Evolutionary conservation across 257 asterid genomes (phyloP).

Genomic region (Petunia axillaris): DNA sequence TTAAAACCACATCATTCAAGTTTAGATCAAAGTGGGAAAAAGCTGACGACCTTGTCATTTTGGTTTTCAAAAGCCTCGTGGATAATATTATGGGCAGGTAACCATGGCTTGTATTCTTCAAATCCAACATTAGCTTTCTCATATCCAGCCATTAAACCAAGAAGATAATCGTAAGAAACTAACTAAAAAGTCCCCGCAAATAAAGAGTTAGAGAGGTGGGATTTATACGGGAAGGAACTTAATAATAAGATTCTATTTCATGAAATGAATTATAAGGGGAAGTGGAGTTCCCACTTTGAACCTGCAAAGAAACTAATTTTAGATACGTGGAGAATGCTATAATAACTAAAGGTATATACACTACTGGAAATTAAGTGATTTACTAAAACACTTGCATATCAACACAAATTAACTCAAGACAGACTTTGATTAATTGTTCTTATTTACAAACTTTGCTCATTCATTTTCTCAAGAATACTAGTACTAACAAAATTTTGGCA

Average conservation of each 20-base stretch:
- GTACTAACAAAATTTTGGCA: no score
- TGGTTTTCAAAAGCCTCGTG: slow-evolving; percentile 23
- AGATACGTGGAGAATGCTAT: slow-evolving; percentile 15
- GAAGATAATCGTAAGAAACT: slow-evolving; percentile 20
- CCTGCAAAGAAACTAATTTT: slow-evolving; percentile 63
- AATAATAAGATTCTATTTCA: no score
- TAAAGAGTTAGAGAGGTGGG: neutral
- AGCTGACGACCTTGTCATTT: slow-evolving; percentile 20
- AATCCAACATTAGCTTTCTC: slow-evolving; percentile 35
- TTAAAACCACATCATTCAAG: neutral
- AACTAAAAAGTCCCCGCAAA: neutral
- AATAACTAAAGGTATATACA: no score
- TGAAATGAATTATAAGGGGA: no score
- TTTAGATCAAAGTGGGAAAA: neutral
- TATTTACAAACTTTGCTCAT: no score
- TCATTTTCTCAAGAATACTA: no score
- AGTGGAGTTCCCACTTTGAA: slow-evolving; percentile 55
- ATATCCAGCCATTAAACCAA: slow-evolving; percentile 31
- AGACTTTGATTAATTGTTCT: no score
- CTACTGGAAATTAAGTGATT: no score
- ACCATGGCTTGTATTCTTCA: slow-evolving; percentile 45
- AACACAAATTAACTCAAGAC: no score
- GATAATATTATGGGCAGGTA: slow-evolving; percentile 30
- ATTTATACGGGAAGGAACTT: no score
- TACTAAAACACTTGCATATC: no score